Conservation (phyloP, 2,329 filamentous ascomycete species). For the Pestalotiopsis fici region DNA sequence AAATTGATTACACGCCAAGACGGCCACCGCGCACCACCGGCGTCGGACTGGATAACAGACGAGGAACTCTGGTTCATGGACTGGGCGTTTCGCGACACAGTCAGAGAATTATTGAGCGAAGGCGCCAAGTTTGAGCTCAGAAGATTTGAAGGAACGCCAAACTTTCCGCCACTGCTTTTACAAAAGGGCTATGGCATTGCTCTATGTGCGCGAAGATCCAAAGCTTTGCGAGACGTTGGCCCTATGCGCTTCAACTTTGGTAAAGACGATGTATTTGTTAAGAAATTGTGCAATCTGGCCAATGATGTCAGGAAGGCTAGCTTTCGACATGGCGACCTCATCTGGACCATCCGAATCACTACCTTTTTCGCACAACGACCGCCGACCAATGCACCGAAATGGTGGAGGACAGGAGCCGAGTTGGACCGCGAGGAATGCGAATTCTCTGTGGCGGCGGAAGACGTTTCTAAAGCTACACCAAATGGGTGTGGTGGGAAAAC, state of each 20-base stretch:
- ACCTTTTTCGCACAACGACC: neutral
- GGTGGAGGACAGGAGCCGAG: slow-evolving; percentile 2
- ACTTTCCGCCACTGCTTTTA: neutral
- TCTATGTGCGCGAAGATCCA: neutral
- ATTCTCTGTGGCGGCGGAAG: neutral
- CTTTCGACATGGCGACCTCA: neutral
- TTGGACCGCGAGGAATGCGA: neutral
- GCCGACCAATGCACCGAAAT: neutral
- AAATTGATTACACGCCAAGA: neutral
- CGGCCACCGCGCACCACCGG: slow-evolving; percentile 1
- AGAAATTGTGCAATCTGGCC: neutral
- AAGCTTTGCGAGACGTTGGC: neutral
- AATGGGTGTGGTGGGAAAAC: neutral
- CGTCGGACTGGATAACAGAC: neutral
- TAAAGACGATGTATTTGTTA: neutral
- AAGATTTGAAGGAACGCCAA: neutral
- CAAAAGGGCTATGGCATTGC: neutral
- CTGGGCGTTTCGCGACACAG: neutral
- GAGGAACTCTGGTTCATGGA: slow-evolving; percentile 3
- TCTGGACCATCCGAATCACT: slow-evolving; percentile 4
- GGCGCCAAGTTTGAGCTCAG: neutral
- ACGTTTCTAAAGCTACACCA: neutral
- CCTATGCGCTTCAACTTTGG: neutral
- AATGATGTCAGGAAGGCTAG: neutral
- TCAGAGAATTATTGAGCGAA: neutral